These are phyloP conservation scores for Aspergillus sergii DNA, from an alignment of 2,329 filamentous ascomycete genomes.

Conservation along the genomic window DNA sequence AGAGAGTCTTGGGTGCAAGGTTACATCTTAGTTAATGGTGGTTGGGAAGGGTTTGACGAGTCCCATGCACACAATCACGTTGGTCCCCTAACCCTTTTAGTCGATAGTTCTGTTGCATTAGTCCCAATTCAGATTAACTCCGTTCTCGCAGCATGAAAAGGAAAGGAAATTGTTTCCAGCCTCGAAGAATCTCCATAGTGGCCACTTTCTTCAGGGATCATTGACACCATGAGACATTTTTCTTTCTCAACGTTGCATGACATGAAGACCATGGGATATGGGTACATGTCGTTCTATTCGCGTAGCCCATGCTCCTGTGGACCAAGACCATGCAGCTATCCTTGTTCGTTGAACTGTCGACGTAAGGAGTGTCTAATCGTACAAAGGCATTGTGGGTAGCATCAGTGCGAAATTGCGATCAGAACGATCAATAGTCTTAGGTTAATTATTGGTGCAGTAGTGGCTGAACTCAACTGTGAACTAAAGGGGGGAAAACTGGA, in stretches of 20 bases:
- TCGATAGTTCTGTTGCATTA: neutral
- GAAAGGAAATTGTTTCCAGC: neutral
- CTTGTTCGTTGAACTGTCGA: neutral
- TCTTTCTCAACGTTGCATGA: neutral
- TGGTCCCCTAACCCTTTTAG: neutral
- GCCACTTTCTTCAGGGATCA: neutral
- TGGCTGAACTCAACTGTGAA: neutral
- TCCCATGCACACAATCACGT: neutral
- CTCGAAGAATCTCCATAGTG: neutral
- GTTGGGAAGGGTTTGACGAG: neutral
- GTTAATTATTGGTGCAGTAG: neutral
- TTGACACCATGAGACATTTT: neutral
- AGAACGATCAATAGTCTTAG: neutral
- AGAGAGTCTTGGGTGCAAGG: neutral
- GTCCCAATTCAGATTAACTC: neutral
- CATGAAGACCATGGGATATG: neutral
- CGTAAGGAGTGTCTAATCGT: neutral
- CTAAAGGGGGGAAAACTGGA: neutral
- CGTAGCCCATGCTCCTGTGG: neutral
- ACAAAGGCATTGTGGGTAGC: neutral
- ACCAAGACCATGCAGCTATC: neutral
- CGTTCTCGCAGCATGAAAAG: neutral
- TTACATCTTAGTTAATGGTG: neutral
- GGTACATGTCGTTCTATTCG: too few relatives aligned
- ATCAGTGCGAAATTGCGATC: conserved; percentile 3